Percentiles rank a stretch among this genome's conserved stretches.
phyloP scores from a whole-genome alignment of 192 early-diverging fungal genomes.

The Coemansia sp. region DNA sequence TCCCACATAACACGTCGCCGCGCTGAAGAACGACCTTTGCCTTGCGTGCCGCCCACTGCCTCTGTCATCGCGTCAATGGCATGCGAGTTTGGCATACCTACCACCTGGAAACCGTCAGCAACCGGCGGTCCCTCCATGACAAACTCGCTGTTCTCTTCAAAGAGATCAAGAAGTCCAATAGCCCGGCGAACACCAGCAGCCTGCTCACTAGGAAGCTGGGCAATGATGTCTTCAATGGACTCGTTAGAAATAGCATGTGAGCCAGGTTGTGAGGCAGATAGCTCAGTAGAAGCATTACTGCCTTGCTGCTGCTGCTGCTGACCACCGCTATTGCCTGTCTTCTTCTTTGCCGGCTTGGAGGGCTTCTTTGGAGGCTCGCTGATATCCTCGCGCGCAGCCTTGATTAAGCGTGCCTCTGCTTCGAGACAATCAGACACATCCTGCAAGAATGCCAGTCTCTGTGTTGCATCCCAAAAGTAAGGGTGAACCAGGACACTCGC shows the following conservation, averaged over 20 bases:
- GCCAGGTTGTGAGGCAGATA: slow-evolving; percentile 18
- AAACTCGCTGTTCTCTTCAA: slow-evolving; percentile 44
- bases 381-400: slow-evolving; percentile 41
- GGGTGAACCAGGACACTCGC: slow-evolving; percentile 81
- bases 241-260: slow-evolving; percentile 38
- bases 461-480: slow-evolving; percentile 88
- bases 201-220: slow-evolving; percentile 38
- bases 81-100: slow-evolving; percentile 27
- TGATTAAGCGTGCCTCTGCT: slow-evolving; percentile 65
- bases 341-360: slow-evolving; percentile 32
- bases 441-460: slow-evolving; percentile 86
- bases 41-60: neutral
- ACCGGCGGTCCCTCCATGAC: slow-evolving; percentile 46
- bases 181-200: slow-evolving; percentile 46
- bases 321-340: slow-evolving; percentile 8
- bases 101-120: slow-evolving; percentile 47
- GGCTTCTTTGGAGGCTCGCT: slow-evolving; percentile 28
- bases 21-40: neutral
- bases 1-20: too few species aligned
- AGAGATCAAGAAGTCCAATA: slow-evolving; percentile 34
- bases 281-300: neutral
- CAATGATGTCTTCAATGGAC: slow-evolving; percentile 37
- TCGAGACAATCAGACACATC: slow-evolving; percentile 96
- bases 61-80: slow-evolving; percentile 29
- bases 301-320: neutral